These are phyloP conservation scores for Trichoderma atrobrunneum DNA, from an alignment of 2,329 filamentous ascomycete species.

Conservation along the genomic window DNA sequence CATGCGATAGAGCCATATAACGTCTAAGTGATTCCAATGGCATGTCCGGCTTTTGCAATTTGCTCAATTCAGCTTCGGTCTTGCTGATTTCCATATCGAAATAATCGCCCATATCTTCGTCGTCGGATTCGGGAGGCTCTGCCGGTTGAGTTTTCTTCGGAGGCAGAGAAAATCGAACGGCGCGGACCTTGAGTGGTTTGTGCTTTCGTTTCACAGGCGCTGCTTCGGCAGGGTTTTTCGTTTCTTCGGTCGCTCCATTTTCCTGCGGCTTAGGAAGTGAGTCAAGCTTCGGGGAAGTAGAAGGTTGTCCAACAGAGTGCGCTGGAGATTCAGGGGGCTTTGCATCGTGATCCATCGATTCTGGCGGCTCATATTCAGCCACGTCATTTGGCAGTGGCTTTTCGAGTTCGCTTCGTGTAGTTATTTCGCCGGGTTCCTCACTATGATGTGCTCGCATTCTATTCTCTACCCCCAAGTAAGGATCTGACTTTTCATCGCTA, in stretches of 20 bases:
- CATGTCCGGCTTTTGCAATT: slow-evolving; percentile 41
- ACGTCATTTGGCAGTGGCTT: slow-evolving; percentile 24
- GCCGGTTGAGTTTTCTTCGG: slow-evolving; percentile 34
- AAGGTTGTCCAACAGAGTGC: neutral
- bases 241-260: neutral
- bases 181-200: slow-evolving; percentile 31
- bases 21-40: slow-evolving; percentile 44
- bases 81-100: slow-evolving; percentile 54
- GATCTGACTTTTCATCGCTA: slow-evolving; percentile 51
- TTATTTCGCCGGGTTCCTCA: slow-evolving; percentile 48
- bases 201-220: slow-evolving; percentile 25
- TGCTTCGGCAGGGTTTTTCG: neutral
- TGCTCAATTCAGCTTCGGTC: slow-evolving; percentile 48
- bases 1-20: slow-evolving; percentile 48
- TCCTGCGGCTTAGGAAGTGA: slow-evolving; percentile 2
- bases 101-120: slow-evolving; percentile 57
- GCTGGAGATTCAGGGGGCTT: neutral
- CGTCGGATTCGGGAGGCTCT: slow-evolving; percentile 48
- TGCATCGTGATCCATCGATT: neutral
- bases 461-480: slow-evolving; percentile 34
- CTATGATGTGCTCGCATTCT: slow-evolving; percentile 41
- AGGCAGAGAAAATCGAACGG: slow-evolving; percentile 41
- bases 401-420: slow-evolving; percentile 40
- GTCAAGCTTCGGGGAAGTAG: neutral
- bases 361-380: slow-evolving; percentile 20